Evolutionary conservation across 345 rosid genomes (phyloP), one percentile per base, ranked within the genome.

Genomic region (Populus davidiana): DNA sequence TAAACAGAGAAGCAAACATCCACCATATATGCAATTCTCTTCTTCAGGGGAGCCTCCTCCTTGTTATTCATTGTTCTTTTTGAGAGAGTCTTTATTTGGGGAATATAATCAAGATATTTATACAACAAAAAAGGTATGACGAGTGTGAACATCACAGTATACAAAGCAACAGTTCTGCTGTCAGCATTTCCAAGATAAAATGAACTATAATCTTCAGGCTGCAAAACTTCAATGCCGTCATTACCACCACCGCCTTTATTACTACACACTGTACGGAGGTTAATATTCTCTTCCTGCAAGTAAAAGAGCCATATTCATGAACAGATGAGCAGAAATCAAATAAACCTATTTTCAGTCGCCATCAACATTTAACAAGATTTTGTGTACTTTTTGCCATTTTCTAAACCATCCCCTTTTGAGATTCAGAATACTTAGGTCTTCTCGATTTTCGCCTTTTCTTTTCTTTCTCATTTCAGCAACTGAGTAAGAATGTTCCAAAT

Each of bases 1-100:
- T 92, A 89, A 70, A 91, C 82, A 66, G 98, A 94, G 83, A 94
- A 92, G 83, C 94, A 92, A 4, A 92, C 96, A 73, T 94, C 98
- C 85, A 94, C 91, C 77, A 75, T 87, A 82, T 94, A 94, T 67
- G 97, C 98, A 82, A 94, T 81, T 84, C 96, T 89, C 92, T 92
- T 94, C 91, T 88, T 90, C 82, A 94, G 67, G 14, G 97, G 91
- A 86, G 87, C 92, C 72, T 89, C 98, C 86, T 92, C 89, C 80
- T 87, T 86, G 77, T 86, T 86, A 64, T 83, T 82, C 79, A 69
- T 81, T 73, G 83, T 80, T 81, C 88, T 82, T 77, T 83, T 90
- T 0, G 87, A 77, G 29, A 92, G 71, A 75, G 78, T 83, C 85
- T 86, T 91, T 69, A 91, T 73, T 77, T 86, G 85, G 17, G 93